Conservation (phyloP, 108 stramenopile species). For the Skeletonema costatum region DNA sequence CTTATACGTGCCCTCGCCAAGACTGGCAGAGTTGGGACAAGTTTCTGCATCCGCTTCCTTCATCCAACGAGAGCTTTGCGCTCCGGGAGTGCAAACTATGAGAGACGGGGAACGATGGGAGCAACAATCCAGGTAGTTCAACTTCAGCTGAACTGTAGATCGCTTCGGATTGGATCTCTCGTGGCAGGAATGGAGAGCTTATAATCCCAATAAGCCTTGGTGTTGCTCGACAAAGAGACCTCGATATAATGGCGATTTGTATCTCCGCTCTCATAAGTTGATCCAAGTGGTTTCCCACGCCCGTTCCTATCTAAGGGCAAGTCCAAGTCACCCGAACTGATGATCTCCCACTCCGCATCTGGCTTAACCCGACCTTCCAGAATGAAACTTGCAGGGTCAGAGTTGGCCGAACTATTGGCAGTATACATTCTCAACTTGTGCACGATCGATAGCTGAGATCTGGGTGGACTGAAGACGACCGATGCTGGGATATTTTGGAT, state of each 20-base stretch:
- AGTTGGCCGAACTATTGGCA: neutral
- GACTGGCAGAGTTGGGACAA: slow-evolving; percentile 21
- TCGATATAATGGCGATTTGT: neutral
- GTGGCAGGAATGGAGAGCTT: neutral
- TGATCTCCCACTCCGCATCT: slow-evolving; percentile 2
- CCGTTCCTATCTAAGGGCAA: neutral
- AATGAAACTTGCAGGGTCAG: neutral
- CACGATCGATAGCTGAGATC: neutral
- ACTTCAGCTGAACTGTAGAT: slow-evolving; percentile 2
- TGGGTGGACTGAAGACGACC: neutral
- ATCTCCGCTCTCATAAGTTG: neutral
- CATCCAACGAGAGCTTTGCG: slow-evolving; percentile 21
- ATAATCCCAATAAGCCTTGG: slow-evolving; percentile 5
- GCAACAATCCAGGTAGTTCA: slow-evolving; percentile 10
- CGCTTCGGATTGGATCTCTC: neutral
- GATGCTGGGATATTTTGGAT: neutral
- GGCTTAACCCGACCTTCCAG: neutral
- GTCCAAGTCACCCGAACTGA: neutral
- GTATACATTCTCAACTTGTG: neutral
- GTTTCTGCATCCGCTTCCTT: neutral
- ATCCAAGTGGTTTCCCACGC: neutral
- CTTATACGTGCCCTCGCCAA: slow-evolving; percentile 7
- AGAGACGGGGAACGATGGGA: neutral
- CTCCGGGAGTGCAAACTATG: neutral
- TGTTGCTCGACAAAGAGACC: neutral